Evolutionary conservation across 768 basidiomycete species (phyloP), one percentile per base, ranked within the genome.

Genomic region (Guyanaporus albipodus): DNA sequence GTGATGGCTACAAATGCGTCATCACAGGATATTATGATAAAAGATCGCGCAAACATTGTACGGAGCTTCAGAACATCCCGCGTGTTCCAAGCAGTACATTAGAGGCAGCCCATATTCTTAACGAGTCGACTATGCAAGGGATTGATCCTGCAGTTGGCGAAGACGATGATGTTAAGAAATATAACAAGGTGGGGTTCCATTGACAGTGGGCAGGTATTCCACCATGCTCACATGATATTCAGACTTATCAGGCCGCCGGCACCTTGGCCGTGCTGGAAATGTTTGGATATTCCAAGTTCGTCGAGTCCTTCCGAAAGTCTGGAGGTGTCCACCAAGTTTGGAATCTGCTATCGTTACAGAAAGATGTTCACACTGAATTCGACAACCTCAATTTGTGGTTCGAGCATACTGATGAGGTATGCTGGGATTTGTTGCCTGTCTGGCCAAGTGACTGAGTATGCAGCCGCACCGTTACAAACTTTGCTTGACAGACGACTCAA

Each of bases 341-440:
- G 50, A 47, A 50, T 28, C n/a, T 51, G 10, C 23, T 50, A 12
- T 32, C 24, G 4, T 37, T 50, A 3, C 12, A 48, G 9, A 2
- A 0, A 4, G 7, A 28, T 21, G 0, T 43, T 5, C 18, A 11
- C 11, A 0, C 0, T 2, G 0, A 2, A 0, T 46, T 41, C 2
- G 19, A 41, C 5, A 0, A 0, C 6, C n/a, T 42, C 21, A 1
- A 24, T 0, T 3, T 42, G 46, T 42, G 46, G 40, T 36, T 48
- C 17, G 46, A 48, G 12, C 4, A n/a, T 18, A 26, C 45, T 39
- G 6, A 19, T 2, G 14, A 37, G 35, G 47, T 48, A 15, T 9
- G 41, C 10, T 21, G 23, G 4, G 34, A 29, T 4, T 14, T 23
- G 40, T n/a, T 9, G 26, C n/a, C n/a, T n/a, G 18, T 29, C 27